Conservation (phyloP, 257 asterid species). For the Solanum verrucosum region DNA sequence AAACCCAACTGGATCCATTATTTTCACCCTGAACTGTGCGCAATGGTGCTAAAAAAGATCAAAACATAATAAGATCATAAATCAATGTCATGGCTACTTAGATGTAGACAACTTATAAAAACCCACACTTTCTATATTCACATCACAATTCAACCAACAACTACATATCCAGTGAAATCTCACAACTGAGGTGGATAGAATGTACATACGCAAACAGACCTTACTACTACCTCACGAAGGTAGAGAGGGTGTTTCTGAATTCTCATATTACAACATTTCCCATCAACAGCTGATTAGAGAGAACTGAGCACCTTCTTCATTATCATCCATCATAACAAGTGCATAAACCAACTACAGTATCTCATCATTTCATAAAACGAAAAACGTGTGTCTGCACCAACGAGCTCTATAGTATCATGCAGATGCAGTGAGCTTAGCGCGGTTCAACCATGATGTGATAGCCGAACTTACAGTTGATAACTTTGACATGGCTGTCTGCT, state of each 20-base stretch:
- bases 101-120: background rate
- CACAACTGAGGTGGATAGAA: too few species aligned
- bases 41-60: background rate
- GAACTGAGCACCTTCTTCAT: background rate
- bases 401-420: background rate
- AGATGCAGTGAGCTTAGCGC: background rate
- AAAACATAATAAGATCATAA: background rate
- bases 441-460: slow-evolving; percentile 4
- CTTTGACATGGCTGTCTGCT: slow-evolving; percentile 1
- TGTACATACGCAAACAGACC: too few species aligned
- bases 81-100: background rate
- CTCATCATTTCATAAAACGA: background rate
- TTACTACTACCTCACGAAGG: too few species aligned
- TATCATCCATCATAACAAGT: background rate
- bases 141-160: background rate
- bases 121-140: background rate
- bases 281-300: background rate
- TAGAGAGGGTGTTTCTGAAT: too few species aligned
- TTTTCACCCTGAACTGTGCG: background rate
- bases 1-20: background rate
- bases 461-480: slow-evolving; percentile 4
- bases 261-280: background rate
- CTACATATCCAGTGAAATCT: too few species aligned
- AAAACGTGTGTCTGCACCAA: background rate
- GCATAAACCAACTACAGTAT: background rate